A percentile compares a stretch with the other conserved stretches of the same genome.
Evolutionary conservation across 2,329 filamentous ascomycete species (phyloP).

Genomic region (Penicillium sclerotiorum): DNA sequence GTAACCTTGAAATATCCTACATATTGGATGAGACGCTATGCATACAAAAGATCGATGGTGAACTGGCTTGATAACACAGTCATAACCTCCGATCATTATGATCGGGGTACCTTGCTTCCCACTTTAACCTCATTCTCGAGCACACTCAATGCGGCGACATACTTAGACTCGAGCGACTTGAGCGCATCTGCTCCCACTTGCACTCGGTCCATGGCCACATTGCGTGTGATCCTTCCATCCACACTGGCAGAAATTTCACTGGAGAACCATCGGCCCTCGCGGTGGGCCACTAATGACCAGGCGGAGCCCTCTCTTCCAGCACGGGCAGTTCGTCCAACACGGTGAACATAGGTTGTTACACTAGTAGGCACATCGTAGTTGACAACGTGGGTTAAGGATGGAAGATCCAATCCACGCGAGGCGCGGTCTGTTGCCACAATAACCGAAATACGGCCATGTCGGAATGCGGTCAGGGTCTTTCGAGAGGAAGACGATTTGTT

Average conservation of each 20-base stretch:
- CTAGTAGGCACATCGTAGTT: conserved; percentile 91
- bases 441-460: conserved; percentile 64
- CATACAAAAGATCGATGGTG: too few species aligned
- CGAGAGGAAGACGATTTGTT: conserved; percentile 71
- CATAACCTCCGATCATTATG: neutral
- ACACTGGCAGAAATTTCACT: conserved; percentile 68
- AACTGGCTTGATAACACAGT: too few species aligned
- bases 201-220: conserved; percentile 32
- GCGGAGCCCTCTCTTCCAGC: conserved; percentile 75
- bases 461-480: conserved; percentile 69
- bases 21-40: too few species aligned
- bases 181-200: conserved; percentile 32
- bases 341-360: conserved; percentile 82
- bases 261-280: conserved; percentile 91
- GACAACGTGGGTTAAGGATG: conserved; percentile 77
- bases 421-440: conserved; percentile 93
- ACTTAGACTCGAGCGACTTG: conserved; percentile 33
- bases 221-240: conserved; percentile 37
- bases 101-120: conserved; percentile 12
- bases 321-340: conserved; percentile 86
- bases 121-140: conserved; percentile 43
- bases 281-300: conserved; percentile 82
- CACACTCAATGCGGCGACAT: conserved; percentile 37
- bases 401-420: conserved; percentile 83
- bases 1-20: too few species aligned